These are phyloP conservation scores for Brasenia schreberi DNA, from an alignment of 164 flowering plant species.

Conservation along the genomic window DNA sequence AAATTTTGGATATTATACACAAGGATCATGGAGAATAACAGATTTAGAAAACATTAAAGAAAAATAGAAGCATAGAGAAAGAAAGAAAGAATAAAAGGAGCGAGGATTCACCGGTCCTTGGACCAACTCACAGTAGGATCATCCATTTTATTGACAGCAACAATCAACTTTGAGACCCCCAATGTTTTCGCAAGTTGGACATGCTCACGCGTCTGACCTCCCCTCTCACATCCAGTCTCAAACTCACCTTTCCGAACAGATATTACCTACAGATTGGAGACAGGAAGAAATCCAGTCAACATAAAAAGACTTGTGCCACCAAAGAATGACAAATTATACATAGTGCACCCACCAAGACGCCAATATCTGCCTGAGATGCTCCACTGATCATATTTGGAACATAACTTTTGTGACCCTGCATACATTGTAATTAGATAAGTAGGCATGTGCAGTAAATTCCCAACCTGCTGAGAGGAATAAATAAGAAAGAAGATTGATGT, in stretches of 20 bases:
- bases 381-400: constrained; percentile 99
- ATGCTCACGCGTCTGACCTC: constrained; percentile 99
- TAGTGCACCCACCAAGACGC: constrained; percentile 71
- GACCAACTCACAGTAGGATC: constrained; percentile 98
- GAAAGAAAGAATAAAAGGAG: not conserved
- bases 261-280: constrained; percentile 39
- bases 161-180: constrained; percentile 88
- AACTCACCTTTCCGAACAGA: constrained; percentile 99
- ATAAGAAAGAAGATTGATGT: too few species aligned
- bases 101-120: constrained; percentile 52
- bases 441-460: too few species aligned
- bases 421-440: too few species aligned
- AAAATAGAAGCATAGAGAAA: not conserved
- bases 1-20: too few species aligned
- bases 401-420: constrained; percentile 97
- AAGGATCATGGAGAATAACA: too few species aligned
- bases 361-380: constrained; percentile 97
- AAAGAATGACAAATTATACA: too few species aligned
- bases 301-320: too few species aligned
- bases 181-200: constrained; percentile 96
- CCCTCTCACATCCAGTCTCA: constrained; percentile 97
- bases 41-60: not conserved
- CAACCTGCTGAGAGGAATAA: too few species aligned
- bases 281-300: too few species aligned
- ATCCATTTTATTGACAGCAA: constrained; percentile 97